These are phyloP conservation scores for Phytophthora colocasiae DNA, from an alignment of 352 stramenopile genomes.

Conservation along the genomic window DNA sequence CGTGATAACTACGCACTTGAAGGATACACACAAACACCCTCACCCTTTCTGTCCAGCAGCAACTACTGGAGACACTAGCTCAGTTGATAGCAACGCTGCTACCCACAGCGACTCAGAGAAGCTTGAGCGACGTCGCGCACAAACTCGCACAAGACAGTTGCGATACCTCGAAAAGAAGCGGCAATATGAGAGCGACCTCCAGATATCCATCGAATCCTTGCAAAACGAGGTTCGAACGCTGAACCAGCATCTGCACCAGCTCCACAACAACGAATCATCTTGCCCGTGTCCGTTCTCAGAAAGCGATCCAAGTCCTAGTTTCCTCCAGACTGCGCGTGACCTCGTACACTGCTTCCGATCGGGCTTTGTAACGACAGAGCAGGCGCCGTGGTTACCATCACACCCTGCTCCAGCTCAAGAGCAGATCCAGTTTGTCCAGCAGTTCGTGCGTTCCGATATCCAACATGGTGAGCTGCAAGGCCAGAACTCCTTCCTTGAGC, in stretches of 20 bases:
- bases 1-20: not conserved
- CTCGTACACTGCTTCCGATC: slow-evolving; percentile 36
- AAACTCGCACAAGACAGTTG: slow-evolving; percentile 28
- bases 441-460: slow-evolving; percentile 15
- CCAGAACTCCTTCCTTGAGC: slow-evolving; percentile 37
- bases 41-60: not conserved
- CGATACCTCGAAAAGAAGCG: slow-evolving; percentile 38
- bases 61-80: not conserved
- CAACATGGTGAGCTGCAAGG: slow-evolving; percentile 18
- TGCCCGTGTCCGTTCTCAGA: not conserved
- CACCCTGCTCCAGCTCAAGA: not conserved
- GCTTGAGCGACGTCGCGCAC: slow-evolving; percentile 14
- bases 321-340: slow-evolving; percentile 13
- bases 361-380: slow-evolving; percentile 14
- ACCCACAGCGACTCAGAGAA: slow-evolving; percentile 2
- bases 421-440: slow-evolving; percentile 35
- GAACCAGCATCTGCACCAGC: slow-evolving; percentile 2
- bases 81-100: not conserved
- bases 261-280: not conserved
- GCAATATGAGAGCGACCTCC: slow-evolving; percentile 26
- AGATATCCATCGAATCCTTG: slow-evolving; percentile 9
- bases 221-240: slow-evolving; percentile 18
- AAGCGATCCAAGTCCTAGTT: not conserved
- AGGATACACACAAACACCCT: not conserved
- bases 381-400: slow-evolving; percentile 12